Evolutionary conservation across 352 stramenopile species (phyloP).

Genomic region (Pythium angustatum): DNA sequence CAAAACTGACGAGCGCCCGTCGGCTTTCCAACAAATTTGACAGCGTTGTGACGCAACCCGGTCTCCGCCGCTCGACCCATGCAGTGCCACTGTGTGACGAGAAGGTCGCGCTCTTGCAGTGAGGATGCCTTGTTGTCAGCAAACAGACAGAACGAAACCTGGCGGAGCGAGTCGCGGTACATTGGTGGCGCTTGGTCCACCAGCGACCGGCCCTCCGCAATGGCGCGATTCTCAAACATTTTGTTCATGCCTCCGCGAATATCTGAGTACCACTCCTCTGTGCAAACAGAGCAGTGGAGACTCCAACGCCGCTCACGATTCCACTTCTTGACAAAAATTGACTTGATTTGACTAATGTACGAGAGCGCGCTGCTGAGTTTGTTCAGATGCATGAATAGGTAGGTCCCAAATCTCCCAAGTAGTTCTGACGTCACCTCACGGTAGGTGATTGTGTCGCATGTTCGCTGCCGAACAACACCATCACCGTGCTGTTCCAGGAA

Average conservation of each 20-base stretch:
- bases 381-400: slow-evolving; percentile 4
- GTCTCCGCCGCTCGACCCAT: slow-evolving; percentile 5
- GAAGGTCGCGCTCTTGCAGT: slow-evolving; percentile 6
- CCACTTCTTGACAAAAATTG: slow-evolving; percentile 4
- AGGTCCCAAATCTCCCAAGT: slow-evolving; percentile 1
- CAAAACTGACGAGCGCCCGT: slow-evolving; percentile 1
- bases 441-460: not conserved
- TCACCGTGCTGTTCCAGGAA: slow-evolving; percentile 4
- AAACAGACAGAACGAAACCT: not conserved
- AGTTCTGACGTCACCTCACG: not conserved
- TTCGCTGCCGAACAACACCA: not conserved
- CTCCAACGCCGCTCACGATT: not conserved
- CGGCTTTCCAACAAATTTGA: not conserved
- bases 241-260: slow-evolving; percentile 7
- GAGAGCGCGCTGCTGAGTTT: not conserved
- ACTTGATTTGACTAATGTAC: slow-evolving; percentile 6
- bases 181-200: slow-evolving; percentile 8
- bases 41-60: not conserved
- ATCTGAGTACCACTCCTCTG: not conserved
- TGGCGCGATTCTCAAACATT: slow-evolving; percentile 1
- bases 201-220: not conserved
- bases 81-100: slow-evolving; percentile 9
- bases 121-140: not conserved
- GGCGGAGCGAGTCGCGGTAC: slow-evolving; percentile 4
- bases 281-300: not conserved